phyloP scores from a whole-genome alignment of 441 rosid genomes.

The Croton laevigatus region DNA sequence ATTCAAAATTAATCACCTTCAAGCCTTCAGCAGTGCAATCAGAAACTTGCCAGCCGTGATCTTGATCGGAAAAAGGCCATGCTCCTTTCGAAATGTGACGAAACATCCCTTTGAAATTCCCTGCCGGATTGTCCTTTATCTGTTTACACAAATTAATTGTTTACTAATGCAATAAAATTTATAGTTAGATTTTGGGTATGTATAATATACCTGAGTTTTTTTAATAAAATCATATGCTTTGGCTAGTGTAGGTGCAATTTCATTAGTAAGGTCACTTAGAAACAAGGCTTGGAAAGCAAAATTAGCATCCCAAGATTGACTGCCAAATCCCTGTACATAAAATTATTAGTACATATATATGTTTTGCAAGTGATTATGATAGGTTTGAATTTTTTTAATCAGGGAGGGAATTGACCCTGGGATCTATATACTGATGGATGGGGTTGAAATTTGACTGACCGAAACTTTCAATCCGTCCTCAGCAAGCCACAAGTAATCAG shows the following conservation, averaged over 20 bases:
- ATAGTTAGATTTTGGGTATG: not conserved
- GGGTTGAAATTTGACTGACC: conserved; percentile 17
- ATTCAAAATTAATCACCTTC: conserved; percentile 26
- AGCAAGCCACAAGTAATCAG: conserved; percentile 59
- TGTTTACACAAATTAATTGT: not conserved
- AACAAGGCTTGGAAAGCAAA: conserved; percentile 43
- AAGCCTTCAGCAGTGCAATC: conserved; percentile 35
- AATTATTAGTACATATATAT: too few relatives aligned
- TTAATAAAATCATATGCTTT: conserved; percentile 49
- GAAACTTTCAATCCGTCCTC: conserved; percentile 65
- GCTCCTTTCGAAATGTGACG: conserved; percentile 29
- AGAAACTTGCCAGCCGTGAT: conserved; percentile 38
- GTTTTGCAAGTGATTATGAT: too few relatives aligned
- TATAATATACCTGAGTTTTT: conserved; percentile 44
- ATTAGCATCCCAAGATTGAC: conserved; percentile 55
- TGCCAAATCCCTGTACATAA: conserved; percentile 42
- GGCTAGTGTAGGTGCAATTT: conserved; percentile 30
- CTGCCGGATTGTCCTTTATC: conserved; percentile 27
- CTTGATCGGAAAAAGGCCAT: conserved; percentile 33
- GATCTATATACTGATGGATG: too few relatives aligned
- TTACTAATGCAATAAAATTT: not conserved
- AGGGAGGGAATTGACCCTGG: too few relatives aligned
- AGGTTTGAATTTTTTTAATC: too few relatives aligned
- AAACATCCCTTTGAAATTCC: conserved; percentile 24
- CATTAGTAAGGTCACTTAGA: conserved; percentile 34